These are phyloP conservation scores for Allium sativum DNA, from an alignment of 106 monocot species.

Conservation along the genomic window DNA sequence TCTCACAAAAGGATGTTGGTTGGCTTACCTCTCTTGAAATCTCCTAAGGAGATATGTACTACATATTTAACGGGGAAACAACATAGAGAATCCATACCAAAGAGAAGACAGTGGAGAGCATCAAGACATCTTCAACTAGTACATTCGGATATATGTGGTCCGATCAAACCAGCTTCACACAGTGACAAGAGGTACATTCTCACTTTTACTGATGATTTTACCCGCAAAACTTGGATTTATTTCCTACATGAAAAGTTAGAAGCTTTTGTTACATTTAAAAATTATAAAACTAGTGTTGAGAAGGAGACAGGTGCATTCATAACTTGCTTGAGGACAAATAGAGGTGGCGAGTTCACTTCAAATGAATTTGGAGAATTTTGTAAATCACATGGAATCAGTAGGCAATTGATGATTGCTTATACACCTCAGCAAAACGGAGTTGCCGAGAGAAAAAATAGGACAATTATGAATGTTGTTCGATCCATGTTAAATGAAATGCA, in stretches of 20 bases:
- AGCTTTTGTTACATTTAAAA: background rate
- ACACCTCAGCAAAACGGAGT: conserved; percentile 10
- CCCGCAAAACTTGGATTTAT: conserved; percentile 6
- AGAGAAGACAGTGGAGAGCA: background rate
- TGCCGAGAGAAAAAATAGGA: conserved; percentile 1
- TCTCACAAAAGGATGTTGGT: conserved; percentile 3
- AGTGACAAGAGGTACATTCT: conserved; percentile 3
- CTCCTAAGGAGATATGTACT: background rate
- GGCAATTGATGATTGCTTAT: conserved; percentile 1
- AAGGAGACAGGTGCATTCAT: conserved; percentile 1
- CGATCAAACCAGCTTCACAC: conserved; percentile 4
- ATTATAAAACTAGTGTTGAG: conserved; percentile 7
- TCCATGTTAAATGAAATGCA: background rate
- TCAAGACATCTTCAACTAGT: background rate
- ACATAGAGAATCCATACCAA: background rate
- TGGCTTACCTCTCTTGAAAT: conserved; percentile 1
- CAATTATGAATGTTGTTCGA: background rate
- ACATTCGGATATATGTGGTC: conserved; percentile 6
- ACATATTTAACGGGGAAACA: conserved; percentile 3
- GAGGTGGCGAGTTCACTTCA: conserved; percentile 7
- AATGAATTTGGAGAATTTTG: conserved; percentile 5
- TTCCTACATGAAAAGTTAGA: conserved; percentile 9
- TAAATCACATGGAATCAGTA: background rate
- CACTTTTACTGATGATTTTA: conserved; percentile 1
- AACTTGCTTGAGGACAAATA: background rate